These are phyloP conservation scores for Yamadazyma tumulicola DNA, from an alignment of 805 yeast species.

Conservation along the genomic window DNA sequence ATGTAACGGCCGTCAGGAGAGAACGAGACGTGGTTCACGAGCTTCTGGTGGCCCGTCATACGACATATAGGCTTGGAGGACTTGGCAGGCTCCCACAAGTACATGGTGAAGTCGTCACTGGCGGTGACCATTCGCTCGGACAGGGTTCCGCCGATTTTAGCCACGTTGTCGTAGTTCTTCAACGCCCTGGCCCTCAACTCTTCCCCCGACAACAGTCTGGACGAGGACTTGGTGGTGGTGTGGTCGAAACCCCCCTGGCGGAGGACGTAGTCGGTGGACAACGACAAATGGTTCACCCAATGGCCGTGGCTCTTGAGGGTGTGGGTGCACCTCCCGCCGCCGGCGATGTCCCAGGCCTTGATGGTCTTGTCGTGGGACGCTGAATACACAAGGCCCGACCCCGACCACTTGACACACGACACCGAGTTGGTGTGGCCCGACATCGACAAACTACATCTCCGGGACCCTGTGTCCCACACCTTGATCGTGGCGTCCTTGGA, in stretches of 20 bases:
- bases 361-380: conserved; percentile 95
- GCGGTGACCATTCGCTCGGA: conserved; percentile 89
- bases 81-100: conserved; percentile 88
- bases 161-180: conserved; percentile 58
- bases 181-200: conserved; percentile 49
- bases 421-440: conserved; percentile 88
- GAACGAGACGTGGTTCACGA: conserved; percentile 92
- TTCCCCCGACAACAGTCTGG: conserved; percentile 17
- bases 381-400: conserved; percentile 76
- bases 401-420: conserved; percentile 97
- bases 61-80: conserved; percentile 80
- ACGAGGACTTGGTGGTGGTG: conserved; percentile 41
- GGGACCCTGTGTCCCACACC: conserved; percentile 80
- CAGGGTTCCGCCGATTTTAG: conserved; percentile 50
- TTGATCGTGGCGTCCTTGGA: conserved; percentile 90
- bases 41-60: conserved; percentile 96
- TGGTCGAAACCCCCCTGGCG: conserved; percentile 89
- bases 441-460: conserved; percentile 66
- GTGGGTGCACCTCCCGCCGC: conserved; percentile 71
- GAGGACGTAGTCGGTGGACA: conserved; percentile 85
- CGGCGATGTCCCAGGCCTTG: conserved; percentile 80
- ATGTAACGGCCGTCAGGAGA: conserved; percentile 92
- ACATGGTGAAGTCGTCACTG: conserved; percentile 97
- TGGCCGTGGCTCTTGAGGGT: conserved; percentile 89
- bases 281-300: conserved; percentile 93